Evolutionary conservation across 805 yeast genomes (phyloP).

Genomic region (Kuraishia cidri): DNA sequence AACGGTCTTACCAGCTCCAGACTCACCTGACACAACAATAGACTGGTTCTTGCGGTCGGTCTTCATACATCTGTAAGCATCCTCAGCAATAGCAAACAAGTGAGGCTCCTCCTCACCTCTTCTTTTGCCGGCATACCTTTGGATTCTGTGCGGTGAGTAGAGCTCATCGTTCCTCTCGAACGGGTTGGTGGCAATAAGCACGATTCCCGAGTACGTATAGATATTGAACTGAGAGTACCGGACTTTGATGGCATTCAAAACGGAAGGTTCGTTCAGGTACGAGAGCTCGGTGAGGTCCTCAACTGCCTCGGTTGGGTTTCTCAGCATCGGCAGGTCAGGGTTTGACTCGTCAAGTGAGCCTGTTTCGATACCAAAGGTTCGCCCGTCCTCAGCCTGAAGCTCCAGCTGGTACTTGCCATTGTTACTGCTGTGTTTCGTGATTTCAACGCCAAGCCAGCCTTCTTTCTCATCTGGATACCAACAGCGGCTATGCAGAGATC

Average conservation of each 20-base stretch:
- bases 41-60: conserved; percentile 82
- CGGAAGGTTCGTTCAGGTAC: conserved; percentile 93
- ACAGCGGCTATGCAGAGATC: conserved; percentile 43
- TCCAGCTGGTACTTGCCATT: conserved; percentile 38
- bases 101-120: conserved; percentile 97
- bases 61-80: conserved; percentile 93
- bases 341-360: conserved; percentile 40
- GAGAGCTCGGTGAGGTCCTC: conserved; percentile 92
- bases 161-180: conserved; percentile 87
- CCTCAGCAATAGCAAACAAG: conserved; percentile 95
- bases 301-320: conserved; percentile 90
- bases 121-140: conserved; percentile 87
- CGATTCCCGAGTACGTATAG: conserved; percentile 95
- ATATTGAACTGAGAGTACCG: conserved; percentile 86
- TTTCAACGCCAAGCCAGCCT: conserved; percentile 73
- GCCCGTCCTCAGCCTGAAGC: conserved; percentile 44
- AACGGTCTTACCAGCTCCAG: conserved; percentile 98
- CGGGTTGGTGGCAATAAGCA: conserved; percentile 92
- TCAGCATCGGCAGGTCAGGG: conserved; percentile 61
- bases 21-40: conserved; percentile 94
- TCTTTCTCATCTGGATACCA: conserved; percentile 70
- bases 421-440: conserved; percentile 30
- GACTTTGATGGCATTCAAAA: conserved; percentile 83
- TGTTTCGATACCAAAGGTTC: conserved; percentile 37
- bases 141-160: conserved; percentile 87